Base-by-base conservation (phyloP, 2,329 filamentous ascomycete species). In the Sphaceloma murrayae region DNA sequence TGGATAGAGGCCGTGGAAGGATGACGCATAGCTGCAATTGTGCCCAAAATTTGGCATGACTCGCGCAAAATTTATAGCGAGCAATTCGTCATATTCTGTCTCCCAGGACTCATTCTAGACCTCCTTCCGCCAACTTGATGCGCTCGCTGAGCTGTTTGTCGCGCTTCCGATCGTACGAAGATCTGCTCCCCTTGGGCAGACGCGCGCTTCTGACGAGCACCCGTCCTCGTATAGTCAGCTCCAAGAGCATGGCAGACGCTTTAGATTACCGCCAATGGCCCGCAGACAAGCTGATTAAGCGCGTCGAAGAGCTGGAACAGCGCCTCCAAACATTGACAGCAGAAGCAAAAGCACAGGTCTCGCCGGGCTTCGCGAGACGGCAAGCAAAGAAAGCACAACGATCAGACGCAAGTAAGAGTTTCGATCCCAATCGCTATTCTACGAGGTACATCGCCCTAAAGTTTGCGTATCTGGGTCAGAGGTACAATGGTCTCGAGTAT, bases 401-500 rank as follows among this genome's bases (percentile, higher is more conserved):
- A 45, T 46, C 46, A 13, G 43, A 59, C 42, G 61, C 64, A n/a
- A 53, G 58, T 16, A 48, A 58, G 47, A 59, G 70, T 65, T 80
- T 94, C 56, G 85, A 96, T 59, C 78, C 85, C 0, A 78, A 78
- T 10, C 82, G 78, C 58, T 94, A 95, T 62, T 74, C 77, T 26
- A 93, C 86, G 1, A 78, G 91, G 34, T 78, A 82, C 49, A 83
- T 98, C 51, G 91, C 89, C 5, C 69, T 98, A 48, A 96, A 95
- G 62, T 79, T 98, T 50, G 88, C 91, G 29, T 98, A 98, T 61
- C 67, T 96, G 26, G 91, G 91, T 34, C 84, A 85, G 60, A 75
- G 77, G 45, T 98, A 96, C 63, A 89, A 91, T 62, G 91, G 91
- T 1, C 93, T 87, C 61, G 91, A 98, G 67, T 85, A 89, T 62